Evolutionary conservation across 495 filamentous ascomycete genomes (phyloP), one percentile per base, ranked within the genome.

Genomic region (Penicillium turbatum): DNA sequence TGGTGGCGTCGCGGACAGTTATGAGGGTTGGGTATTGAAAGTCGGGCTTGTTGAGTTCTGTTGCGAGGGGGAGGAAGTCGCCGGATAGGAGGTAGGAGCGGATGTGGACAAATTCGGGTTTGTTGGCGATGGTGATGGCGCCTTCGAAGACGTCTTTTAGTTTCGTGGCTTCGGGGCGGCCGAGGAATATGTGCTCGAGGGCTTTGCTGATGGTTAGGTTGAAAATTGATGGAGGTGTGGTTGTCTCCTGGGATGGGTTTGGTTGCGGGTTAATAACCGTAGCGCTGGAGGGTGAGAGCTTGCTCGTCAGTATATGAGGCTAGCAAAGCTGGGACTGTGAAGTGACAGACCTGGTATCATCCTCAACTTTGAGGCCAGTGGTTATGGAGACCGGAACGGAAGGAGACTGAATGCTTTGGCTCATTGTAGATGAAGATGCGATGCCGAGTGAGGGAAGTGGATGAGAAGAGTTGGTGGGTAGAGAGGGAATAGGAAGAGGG

Each of bases 31-130:
- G 27, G 8, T 32, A n/a, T 2, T 31, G 7, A 11, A 46, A 46
- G 6, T 11, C 43, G 2, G 42, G 13, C 15, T 36, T 31, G 1
- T 44, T 38, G 0, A 45, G 34, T 6, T 51, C 35, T 16, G 53
- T 42, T 1, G 57, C 12, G 2, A 32, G 50, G 15, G 54, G 58
- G 12, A 12, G 13, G 13, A 61, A 61, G 3, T 61, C 54, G 1
- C 32, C 7, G 1, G 24, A 16, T 1, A 3, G 19, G 0, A 57
- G 12, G 21, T 37, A 61, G 0, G 32, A 40, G 1, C 40, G 41
- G 4, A 61, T 48, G 12, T 56, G 42, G 0, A 30, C 16, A 13
- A 37, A 29, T 6, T 55, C 52, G 2, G 47, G 42, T 19, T 48
- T 13, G 1, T 12, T 11, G 10, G 53, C 26, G 1, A 24, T 6